Evolutionary conservation across 805 yeast genomes (phyloP), one percentile per base, ranked within the genome.

Genomic region (Candida corydali): DNA sequence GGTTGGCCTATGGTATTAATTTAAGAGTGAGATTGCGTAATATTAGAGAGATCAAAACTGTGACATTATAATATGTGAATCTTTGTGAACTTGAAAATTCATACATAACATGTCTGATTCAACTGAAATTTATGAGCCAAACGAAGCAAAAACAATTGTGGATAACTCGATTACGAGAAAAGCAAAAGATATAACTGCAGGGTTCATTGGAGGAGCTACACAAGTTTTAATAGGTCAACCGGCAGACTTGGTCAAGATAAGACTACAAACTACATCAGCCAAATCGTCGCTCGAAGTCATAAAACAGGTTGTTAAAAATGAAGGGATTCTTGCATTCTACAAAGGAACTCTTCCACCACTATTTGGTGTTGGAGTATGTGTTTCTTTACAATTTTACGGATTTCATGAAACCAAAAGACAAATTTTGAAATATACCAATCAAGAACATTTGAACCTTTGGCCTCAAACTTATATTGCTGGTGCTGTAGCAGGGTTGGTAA

Each of bases 351-450:
- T 66, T 25, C 61, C 73, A 2, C 73, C 73, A 2, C 51, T 68
- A 17, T 54, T 67, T 39, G 73, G 73, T 0, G 73, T 68, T 5
- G 63, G 85, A 0, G 79, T 75, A 1, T 80, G 86, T 61, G 86
- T 80, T 6, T 77, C 83, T 2, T 59, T 79, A 22, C 86, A 80
- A 49, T 80, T 80, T 53, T 80, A 79, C 48, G 85, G 86, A 1
- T 82, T 79, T 49, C 84, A 78, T 50, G 86, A 80, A 50, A 69
- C 83, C 24, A 77, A 75, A 49, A 62, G 91, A 40, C 83, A 76
- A 51, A 44, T 80, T 16, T 50, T 72, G 37, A 55, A 56, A 5
- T 38, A 29, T 7, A 49, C 57, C 24, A 45, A 50, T 4, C 45
- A 45, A 18, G 40, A 41, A 16, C 60, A 59, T 19, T 55, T 79